These are phyloP conservation scores for Asterochloris erici DNA, from an alignment of 139 green algal species.

Conservation along the genomic window DNA sequence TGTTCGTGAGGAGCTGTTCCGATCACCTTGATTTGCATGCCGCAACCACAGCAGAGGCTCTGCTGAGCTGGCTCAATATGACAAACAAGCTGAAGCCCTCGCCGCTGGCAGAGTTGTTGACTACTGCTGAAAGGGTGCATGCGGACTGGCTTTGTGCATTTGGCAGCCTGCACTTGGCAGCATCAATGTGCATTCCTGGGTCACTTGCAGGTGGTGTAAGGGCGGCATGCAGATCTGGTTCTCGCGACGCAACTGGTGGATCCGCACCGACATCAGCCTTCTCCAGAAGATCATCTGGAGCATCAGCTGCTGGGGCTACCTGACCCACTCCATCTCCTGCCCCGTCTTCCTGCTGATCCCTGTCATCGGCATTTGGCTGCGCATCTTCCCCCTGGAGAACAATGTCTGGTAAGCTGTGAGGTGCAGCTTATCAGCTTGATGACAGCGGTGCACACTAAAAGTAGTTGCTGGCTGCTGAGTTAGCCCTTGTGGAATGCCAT, in stretches of 20 bases:
- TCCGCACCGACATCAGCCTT: constrained; percentile 5
- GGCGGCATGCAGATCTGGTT: constrained; percentile 29
- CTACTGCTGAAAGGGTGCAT: too few species aligned
- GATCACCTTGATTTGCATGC: too few species aligned
- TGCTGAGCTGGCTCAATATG: too few species aligned
- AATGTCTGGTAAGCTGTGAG: not conserved
- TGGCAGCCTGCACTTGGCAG: too few species aligned
- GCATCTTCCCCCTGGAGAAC: constrained; percentile 21
- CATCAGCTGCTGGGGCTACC: constrained; percentile 18
- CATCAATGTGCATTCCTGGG: not conserved
- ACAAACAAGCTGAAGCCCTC: too few species aligned
- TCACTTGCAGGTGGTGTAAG: constrained; percentile 21
- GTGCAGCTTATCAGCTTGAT: not conserved
- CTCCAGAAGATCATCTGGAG: constrained; percentile 23
- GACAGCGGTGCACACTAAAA: not conserved
- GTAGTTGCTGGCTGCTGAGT: too few species aligned
- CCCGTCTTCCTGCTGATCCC: constrained; percentile 18
- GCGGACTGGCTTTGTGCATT: too few species aligned
- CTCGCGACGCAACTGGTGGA: constrained; percentile 10
- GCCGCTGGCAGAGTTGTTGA: too few species aligned
- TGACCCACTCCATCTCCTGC: constrained; percentile 11
- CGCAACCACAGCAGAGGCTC: too few species aligned
- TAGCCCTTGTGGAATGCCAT: too few species aligned
- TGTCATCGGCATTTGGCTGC: constrained; percentile 15
- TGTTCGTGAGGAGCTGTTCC: too few species aligned